A percentile compares a stretch with the other conserved stretches of the same genome.
phyloP scores from a whole-genome alignment of 768 basidiomycete genomes.

The Mycena vulgaris region DNA sequence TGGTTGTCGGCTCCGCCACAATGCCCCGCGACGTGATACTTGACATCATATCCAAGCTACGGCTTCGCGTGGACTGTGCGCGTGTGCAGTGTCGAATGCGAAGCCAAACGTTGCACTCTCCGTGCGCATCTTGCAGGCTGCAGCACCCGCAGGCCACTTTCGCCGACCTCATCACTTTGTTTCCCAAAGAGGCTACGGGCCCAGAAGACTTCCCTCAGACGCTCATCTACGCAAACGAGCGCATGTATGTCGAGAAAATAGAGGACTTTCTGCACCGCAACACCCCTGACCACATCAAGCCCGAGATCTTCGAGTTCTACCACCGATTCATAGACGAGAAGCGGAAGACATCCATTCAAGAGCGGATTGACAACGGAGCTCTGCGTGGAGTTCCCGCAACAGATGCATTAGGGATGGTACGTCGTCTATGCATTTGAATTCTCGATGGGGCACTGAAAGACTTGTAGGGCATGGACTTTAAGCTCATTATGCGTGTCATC shows the following conservation, averaged over 20 bases:
- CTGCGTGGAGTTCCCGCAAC: neutral
- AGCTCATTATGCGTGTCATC: slow-evolving; percentile 9
- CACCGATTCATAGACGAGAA: slow-evolving; percentile 19
- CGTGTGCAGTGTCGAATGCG: no score
- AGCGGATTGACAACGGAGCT: neutral
- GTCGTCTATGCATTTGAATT: neutral
- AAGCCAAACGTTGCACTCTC: no score
- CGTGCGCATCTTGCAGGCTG: neutral
- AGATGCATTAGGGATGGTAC: slow-evolving; percentile 13
- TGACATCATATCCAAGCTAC: neutral
- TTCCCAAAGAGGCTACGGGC: neutral
- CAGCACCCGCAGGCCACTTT: slow-evolving; percentile 20
- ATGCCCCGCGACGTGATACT: slow-evolving; percentile 20
- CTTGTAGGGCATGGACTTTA: slow-evolving; percentile 2
- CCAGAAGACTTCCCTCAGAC: slow-evolving; percentile 19
- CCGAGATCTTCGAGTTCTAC: slow-evolving; percentile 17
- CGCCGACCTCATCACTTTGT: slow-evolving; percentile 21
- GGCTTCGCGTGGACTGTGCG: slow-evolving; percentile 6
- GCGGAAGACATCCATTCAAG: neutral
- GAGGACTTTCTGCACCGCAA: slow-evolving; percentile 12
- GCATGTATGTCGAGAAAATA: slow-evolving; percentile 10
- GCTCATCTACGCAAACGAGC: slow-evolving; percentile 6
- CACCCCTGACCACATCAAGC: neutral
- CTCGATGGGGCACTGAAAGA: neutral
- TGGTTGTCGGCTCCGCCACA: slow-evolving; percentile 12